phyloP scores from a whole-genome alignment of 805 yeast genomes.

The Scheffersomyces amazonensis region DNA sequence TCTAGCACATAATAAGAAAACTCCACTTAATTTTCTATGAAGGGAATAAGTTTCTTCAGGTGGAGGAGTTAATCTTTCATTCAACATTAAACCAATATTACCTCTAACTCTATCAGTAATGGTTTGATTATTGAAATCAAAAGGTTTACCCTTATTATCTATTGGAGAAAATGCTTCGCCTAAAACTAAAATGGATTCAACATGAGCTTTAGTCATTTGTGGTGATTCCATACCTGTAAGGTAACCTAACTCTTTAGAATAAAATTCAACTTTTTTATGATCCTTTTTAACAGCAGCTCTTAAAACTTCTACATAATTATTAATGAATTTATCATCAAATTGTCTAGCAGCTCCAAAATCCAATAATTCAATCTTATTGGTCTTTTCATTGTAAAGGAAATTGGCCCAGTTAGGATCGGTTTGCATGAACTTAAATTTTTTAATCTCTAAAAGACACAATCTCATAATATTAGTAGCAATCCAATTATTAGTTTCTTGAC shows the following conservation, averaged over 20 bases:
- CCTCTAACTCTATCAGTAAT: conserved; percentile 90
- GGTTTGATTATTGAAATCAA: conserved; percentile 80
- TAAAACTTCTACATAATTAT: conserved; percentile 65
- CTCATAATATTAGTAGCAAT: conserved; percentile 85
- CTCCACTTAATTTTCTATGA: conserved; percentile 94
- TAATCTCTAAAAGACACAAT: conserved; percentile 81
- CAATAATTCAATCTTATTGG: conserved; percentile 74
- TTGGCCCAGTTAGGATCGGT: conserved; percentile 99
- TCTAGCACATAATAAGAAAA: conserved; percentile 83
- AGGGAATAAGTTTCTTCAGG: conserved; percentile 98
- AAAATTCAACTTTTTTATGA: conserved; percentile 57
- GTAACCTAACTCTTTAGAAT: conserved; percentile 76
- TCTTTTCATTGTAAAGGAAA: conserved; percentile 74
- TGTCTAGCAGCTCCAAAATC: conserved; percentile 96
- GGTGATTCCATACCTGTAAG: conserved; percentile 87
- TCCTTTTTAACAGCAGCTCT: conserved; percentile 74
- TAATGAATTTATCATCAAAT: conserved; percentile 64
- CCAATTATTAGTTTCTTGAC: conserved; percentile 72
- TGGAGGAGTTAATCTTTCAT: conserved; percentile 91
- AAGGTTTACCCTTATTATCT: conserved; percentile 48
- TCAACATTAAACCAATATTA: conserved; percentile 84
- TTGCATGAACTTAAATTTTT: conserved; percentile 87
- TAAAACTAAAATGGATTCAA: conserved; percentile 82
- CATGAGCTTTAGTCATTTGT: conserved; percentile 87
- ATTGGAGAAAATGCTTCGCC: conserved; percentile 84